Base-by-base conservation (phyloP, 805 yeast genomes). In the Candida silvicultrix region DNA sequence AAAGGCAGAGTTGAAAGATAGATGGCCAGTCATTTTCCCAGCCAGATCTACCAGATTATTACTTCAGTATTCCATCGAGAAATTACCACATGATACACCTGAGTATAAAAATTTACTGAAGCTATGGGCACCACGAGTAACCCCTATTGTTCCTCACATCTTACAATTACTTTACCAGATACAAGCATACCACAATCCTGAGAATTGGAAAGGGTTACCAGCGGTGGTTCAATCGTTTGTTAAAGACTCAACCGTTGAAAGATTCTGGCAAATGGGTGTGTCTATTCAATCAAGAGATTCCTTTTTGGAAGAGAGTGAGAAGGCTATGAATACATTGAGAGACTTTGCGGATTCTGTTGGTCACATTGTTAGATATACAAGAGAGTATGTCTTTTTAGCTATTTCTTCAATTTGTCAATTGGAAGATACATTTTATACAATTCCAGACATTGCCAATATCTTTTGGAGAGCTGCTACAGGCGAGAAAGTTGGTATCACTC, bases 211-310 rank as follows among this genome's bases (percentile, higher is more conserved):
- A 14, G 86, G 80, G 36, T 70, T 94, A 42, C 98, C 99, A 0
- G 76, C 75, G 2, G 95, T 89, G 46, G 98, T 94, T 1, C 96
- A 88, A 62, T 74, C 92, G 1, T 92, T 95, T 70, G 96, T 92
- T n/a, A 77, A 78, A 52, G 84, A 88, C 56, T 84, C 95, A 49
- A 85, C 95, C 42, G 81, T 83, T 61, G 99, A 94, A 68, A 74
- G 98, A 57, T 94, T 94, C 63, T 94, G 99, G 99, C 98, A 95
- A 60, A 95, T 89, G 49, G 99, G 99, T 16, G 95, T 95, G 20
- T 87, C 97, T 1, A 85, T 87, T 47, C 96, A 94, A 65, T 82
- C 96, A 2, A 85, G 88, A 57, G 98, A 94, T 61, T 89, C 94
- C 31, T 95, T 94, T 55, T 83, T 94, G 51, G 96, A 87, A 60